Base-by-base conservation (phyloP, 2,329 filamentous ascomycete species). In the Aureobasidium sp. region DNA sequence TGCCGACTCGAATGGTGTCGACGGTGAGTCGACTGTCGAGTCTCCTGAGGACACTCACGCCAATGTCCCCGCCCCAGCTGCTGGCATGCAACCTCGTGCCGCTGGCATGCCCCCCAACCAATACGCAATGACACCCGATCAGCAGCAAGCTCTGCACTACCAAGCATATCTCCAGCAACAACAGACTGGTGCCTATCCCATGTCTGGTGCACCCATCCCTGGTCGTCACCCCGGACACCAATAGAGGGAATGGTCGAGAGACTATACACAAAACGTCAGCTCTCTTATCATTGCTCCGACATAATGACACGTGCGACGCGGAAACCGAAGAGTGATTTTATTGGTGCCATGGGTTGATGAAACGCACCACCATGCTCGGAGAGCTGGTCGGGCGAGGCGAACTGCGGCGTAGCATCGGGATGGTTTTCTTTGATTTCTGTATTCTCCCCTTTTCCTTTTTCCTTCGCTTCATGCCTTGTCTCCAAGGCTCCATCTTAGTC, bases 1-100 rank as follows among this genome's bases (percentile, higher is more conserved):
- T 56, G 82, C 87, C 27, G 89, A 89, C 71, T 87, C 96, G 32
- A 81, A 81, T 65, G 79, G 79, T 66, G 77, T 81, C 64, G 79
- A 81, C 64, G 77, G 73, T 52, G 78, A 80, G 68, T 76, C 76
- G 59, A 72, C 74, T 66, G 88, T 91, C 71, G 92, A 97, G 68
- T 95, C 93, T 1, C 92, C 93, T 60, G 94, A 97, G 76, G 94
- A 97, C 75, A 87, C 92, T 64, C 78, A 86, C 66, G 87, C 89
- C 71, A 84, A 71, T n/a, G 67, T 70, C 26, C 66, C 71, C n/a
- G 69, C 69, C 17, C 73, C 73, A 65, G 67, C 71, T n/a, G 70
- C 70, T 41, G 65, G 66, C 62, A 71, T 74, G 67, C 70, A 69
- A 39, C 69, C 68, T 10, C 69, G 67, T 66, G 69, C 53, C 67